Evolutionary conservation across 2,329 filamentous ascomycete genomes (phyloP).

Genomic region (Phialocephala subalpina): DNA sequence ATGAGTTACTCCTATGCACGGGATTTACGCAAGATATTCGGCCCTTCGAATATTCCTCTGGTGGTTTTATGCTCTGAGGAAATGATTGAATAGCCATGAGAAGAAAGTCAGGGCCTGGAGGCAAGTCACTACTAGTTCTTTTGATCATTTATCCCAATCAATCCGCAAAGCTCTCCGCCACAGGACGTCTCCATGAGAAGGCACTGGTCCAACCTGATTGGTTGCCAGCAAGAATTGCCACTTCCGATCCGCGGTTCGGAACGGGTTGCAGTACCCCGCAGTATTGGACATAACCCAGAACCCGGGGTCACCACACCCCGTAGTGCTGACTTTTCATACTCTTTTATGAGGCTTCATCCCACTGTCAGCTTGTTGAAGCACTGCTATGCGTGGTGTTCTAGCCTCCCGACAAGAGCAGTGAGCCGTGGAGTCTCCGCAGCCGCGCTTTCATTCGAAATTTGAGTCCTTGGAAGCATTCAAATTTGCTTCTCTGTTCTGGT

Average conservation of each 20-base stretch:
- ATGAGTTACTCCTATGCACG: neutral
- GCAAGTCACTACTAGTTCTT: too few relatives aligned
- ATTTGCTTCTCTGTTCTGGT: neutral
- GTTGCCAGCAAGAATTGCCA: too few relatives aligned
- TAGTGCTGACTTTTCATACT: too few relatives aligned
- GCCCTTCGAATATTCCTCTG: neutral
- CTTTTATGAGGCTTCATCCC: too few relatives aligned
- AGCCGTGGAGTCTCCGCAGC: neutral
- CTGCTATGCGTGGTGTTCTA: neutral
- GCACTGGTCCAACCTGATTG: too few relatives aligned
- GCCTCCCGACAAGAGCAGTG: neutral
- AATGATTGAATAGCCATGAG: neutral
- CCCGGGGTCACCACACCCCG: neutral
- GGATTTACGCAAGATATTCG: neutral
- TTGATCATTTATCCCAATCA: too few relatives aligned
- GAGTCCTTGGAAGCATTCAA: neutral
- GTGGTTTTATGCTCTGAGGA: neutral
- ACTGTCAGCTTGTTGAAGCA: neutral
- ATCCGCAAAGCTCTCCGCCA: too few relatives aligned
- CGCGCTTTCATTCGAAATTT: neutral
- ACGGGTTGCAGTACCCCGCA: neutral
- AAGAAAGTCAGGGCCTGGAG: too few relatives aligned
- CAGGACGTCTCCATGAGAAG: too few relatives aligned
- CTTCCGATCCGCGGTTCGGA: neutral
- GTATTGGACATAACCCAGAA: neutral